Conservation (phyloP, 805 yeast genomes). For the Ogataea degrootiae region DNA sequence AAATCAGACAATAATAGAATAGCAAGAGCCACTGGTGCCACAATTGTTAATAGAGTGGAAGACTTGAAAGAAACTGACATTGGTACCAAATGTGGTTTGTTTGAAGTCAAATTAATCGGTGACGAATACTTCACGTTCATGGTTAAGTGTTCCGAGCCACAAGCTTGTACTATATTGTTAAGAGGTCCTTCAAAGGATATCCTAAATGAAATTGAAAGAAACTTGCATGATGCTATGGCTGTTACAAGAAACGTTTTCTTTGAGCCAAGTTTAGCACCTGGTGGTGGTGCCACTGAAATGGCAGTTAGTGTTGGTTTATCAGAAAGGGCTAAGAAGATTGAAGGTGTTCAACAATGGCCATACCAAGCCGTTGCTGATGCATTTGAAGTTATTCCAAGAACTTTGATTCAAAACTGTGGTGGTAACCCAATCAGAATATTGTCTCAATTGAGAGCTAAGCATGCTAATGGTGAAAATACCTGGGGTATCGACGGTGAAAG, state of each 20-base stretch:
- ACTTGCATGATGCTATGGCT: conserved; percentile 97
- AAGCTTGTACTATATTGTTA: conserved; percentile 87
- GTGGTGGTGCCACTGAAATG: conserved; percentile 99
- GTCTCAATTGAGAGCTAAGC: conserved; percentile 92
- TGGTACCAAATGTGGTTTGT: conserved; percentile 84
- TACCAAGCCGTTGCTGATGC: conserved; percentile 99
- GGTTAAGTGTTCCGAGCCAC: conserved; percentile 75
- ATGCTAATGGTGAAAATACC: conserved; percentile 81
- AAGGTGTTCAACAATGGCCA: conserved; percentile 98
- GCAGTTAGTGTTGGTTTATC: conserved; percentile 86
- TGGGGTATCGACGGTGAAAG: conserved; percentile 93
- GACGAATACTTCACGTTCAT: conserved; percentile 93
- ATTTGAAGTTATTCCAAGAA: conserved; percentile 96
- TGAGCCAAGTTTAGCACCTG: conserved; percentile 93
- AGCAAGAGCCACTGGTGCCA: conserved; percentile 96
- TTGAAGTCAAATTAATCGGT: conserved; percentile 92
- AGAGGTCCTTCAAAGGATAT: conserved; percentile 98
- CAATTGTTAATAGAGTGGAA: conserved; percentile 92
- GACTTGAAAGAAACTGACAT: conserved; percentile 88
- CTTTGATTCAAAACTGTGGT: conserved; percentile 95
- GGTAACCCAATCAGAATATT: conserved; percentile 89
- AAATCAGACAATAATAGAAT: conserved; percentile 95
- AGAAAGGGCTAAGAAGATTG: conserved; percentile 86
- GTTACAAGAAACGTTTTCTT: conserved; percentile 92
- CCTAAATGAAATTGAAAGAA: conserved; percentile 92